phyloP scores from a whole-genome alignment of 2,329 filamentous ascomycete genomes.

The Simplicillium sp. region DNA sequence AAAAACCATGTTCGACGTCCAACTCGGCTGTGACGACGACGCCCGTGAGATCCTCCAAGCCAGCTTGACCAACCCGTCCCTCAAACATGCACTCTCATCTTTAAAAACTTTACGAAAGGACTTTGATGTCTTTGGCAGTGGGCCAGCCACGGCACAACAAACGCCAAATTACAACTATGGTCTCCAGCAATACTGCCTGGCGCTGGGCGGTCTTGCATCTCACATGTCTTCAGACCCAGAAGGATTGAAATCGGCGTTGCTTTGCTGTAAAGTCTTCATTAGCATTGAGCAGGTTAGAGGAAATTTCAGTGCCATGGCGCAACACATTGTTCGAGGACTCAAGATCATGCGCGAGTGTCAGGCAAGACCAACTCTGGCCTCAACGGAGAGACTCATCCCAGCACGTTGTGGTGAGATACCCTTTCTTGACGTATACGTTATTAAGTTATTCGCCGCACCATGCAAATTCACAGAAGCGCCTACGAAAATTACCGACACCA shows the following conservation, averaged over 20 bases:
- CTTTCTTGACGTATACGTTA: slow-evolving; percentile 29
- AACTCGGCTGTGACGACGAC: slow-evolving; percentile 25
- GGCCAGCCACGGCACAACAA: slow-evolving; percentile 15
- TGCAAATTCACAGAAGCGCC: slow-evolving; percentile 27
- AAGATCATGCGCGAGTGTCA: slow-evolving; percentile 31
- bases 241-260: slow-evolving; percentile 25
- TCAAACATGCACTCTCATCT: slow-evolving; percentile 28
- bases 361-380: slow-evolving; percentile 22
- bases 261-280: slow-evolving; percentile 37
- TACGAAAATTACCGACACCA: slow-evolving; percentile 7
- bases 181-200: slow-evolving; percentile 30
- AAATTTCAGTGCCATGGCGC: slow-evolving; percentile 29
- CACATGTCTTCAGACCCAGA: slow-evolving; percentile 20
- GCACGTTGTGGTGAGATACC: slow-evolving; percentile 23
- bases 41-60: slow-evolving; percentile 28
- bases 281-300: slow-evolving; percentile 33
- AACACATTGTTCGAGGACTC: slow-evolving; percentile 32
- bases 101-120: slow-evolving; percentile 28
- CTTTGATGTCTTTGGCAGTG: slow-evolving; percentile 22
- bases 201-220: slow-evolving; percentile 27
- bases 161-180: slow-evolving; percentile 23
- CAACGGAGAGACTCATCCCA: slow-evolving; percentile 16
- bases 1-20: slow-evolving; percentile 29
- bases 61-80: slow-evolving; percentile 21
- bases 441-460: slow-evolving; percentile 31